A percentile compares a stretch with the other conserved stretches of the same genome.
phyloP scores from a whole-genome alignment of 1,284 basidiomycete species.

The Coniferiporia sulphurascens region DNA sequence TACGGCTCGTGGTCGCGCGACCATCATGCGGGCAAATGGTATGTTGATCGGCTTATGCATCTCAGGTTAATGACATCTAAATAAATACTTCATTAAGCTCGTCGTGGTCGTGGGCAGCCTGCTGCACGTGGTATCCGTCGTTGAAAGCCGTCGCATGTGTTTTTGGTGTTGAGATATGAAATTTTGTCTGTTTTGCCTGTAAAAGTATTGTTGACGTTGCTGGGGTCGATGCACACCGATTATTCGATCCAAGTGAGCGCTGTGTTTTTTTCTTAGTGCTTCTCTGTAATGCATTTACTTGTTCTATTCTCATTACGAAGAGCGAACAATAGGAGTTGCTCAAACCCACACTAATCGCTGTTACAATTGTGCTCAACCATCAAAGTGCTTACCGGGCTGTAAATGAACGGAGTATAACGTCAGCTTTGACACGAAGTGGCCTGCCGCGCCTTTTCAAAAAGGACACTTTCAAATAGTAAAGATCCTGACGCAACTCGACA shows the following conservation, averaged over 20 bases:
- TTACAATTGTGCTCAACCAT: too few species aligned
- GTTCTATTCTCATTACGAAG: not conserved
- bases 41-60: slow-evolving; percentile 37
- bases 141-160: slow-evolving; percentile 32
- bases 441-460: too few species aligned
- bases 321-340: not conserved
- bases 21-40: slow-evolving; percentile 76
- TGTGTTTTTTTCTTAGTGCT: slow-evolving; percentile 7
- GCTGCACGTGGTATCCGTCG: slow-evolving; percentile 71
- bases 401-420: too few species aligned
- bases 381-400: too few species aligned
- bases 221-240: not conserved
- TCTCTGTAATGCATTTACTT: slow-evolving; percentile 10
- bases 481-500: too few species aligned
- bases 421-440: too few species aligned
- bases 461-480: too few species aligned
- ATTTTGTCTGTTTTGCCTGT: slow-evolving; percentile 6
- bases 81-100: slow-evolving; percentile 46
- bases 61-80: slow-evolving; percentile 14
- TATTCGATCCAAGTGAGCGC: slow-evolving; percentile 8
- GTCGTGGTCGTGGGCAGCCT: slow-evolving; percentile 78
- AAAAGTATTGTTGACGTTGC: slow-evolving; percentile 11
- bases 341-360: too few species aligned
- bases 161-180: not conserved
- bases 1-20: slow-evolving; percentile 92